phyloP scores from a whole-genome alignment of 2,329 filamentous ascomycete genomes.

The Leptosphaerulina australis region DNA sequence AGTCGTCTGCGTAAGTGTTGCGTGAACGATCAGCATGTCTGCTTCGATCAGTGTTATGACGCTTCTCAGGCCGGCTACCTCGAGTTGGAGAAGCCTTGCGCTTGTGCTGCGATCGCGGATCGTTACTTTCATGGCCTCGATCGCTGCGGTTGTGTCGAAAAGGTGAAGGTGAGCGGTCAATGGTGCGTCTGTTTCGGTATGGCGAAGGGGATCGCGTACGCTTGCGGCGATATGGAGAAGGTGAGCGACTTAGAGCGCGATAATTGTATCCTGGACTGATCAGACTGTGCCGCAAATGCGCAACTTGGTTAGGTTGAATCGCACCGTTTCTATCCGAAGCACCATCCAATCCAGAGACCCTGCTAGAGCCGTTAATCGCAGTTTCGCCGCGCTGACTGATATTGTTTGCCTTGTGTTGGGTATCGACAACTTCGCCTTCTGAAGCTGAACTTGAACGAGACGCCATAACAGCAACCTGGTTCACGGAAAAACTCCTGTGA shows the following conservation, averaged over 20 bases:
- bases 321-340: slow-evolving; percentile 33
- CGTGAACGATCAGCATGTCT: slow-evolving; percentile 64
- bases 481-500: slow-evolving; percentile 18
- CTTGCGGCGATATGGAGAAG: slow-evolving; percentile 39
- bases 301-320: background rate
- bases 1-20: slow-evolving; percentile 63
- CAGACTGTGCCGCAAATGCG: background rate
- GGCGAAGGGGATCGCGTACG: slow-evolving; percentile 36
- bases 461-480: slow-evolving; percentile 25
- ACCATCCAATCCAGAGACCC: slow-evolving; percentile 40
- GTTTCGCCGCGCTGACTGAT: slow-evolving; percentile 35
- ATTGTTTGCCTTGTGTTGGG: slow-evolving; percentile 45
- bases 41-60: slow-evolving; percentile 50
- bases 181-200: slow-evolving; percentile 32
- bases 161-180: slow-evolving; percentile 38
- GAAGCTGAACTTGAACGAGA: slow-evolving; percentile 38
- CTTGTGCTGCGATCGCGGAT: slow-evolving; percentile 36
- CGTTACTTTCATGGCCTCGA: slow-evolving; percentile 28
- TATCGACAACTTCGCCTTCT: slow-evolving; percentile 39
- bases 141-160: slow-evolving; percentile 32
- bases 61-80: slow-evolving; percentile 60
- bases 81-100: slow-evolving; percentile 51
- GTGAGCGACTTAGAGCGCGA: slow-evolving; percentile 39
- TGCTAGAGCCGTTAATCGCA: slow-evolving; percentile 45
- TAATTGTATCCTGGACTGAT: slow-evolving; percentile 21